phyloP scores from a whole-genome alignment of 129 eudicot genomes.

The Gnaphalium uliginosum region DNA sequence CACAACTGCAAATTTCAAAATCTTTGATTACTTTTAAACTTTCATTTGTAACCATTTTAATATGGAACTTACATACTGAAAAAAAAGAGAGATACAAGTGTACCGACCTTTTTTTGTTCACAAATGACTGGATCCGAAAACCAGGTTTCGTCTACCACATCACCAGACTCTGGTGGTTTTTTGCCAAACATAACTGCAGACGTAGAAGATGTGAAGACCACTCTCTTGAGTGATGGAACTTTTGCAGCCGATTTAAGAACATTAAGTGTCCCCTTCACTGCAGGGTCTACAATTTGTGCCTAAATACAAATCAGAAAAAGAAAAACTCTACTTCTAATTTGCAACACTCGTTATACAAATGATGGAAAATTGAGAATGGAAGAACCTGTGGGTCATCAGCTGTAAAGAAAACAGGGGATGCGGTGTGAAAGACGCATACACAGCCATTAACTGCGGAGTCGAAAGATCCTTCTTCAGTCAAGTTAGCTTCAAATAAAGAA shows the following conservation, averaged over 20 bases:
- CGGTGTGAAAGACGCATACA: too few relatives aligned
- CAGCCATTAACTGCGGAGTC: too few relatives aligned
- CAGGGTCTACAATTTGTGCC: constrained; percentile 35
- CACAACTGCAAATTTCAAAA: constrained; percentile 26
- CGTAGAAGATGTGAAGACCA: constrained; percentile 34
- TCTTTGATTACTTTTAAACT: too few relatives aligned
- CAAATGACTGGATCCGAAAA: constrained; percentile 42
- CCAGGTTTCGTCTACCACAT: constrained; percentile 59
- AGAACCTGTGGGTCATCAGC: constrained; percentile 43
- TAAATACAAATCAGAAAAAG: background rate
- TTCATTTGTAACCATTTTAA: background rate
- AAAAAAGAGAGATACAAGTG: too few relatives aligned
- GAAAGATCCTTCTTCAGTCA: too few relatives aligned
- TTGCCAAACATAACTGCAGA: constrained; percentile 34
- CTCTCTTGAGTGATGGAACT: too few relatives aligned
- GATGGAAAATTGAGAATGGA: too few relatives aligned
- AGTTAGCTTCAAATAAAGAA: background rate
- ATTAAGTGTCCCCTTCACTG: too few relatives aligned
- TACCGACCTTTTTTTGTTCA: constrained; percentile 35
- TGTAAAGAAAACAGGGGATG: constrained; percentile 39
- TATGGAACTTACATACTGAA: background rate
- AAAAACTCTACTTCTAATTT: too few relatives aligned
- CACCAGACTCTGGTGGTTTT: constrained; percentile 29
- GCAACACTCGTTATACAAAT: background rate
- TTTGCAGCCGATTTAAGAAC: too few relatives aligned